These are phyloP conservation scores for Albizia julibrissin DNA, from an alignment of 306 rosid species.

Conservation along the genomic window DNA sequence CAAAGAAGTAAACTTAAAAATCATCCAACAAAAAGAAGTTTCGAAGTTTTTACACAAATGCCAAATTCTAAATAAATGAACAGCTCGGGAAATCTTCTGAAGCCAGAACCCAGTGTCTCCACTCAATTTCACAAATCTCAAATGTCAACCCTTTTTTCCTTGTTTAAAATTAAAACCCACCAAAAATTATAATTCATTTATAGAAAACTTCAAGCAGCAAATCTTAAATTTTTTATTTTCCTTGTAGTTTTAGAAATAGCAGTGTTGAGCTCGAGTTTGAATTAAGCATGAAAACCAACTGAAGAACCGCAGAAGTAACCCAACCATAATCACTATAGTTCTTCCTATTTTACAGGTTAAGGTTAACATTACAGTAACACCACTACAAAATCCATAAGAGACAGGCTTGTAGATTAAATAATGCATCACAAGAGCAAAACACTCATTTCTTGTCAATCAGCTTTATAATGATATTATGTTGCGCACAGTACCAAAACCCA, in stretches of 20 bases:
- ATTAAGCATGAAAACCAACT: background rate
- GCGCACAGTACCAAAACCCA: background rate
- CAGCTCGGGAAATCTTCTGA: background rate
- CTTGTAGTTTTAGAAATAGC: background rate
- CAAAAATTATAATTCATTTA: background rate
- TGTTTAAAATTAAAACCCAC: background rate
- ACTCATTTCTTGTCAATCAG: background rate
- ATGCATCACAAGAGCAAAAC: background rate
- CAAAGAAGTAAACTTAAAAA: background rate
- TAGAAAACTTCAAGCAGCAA: background rate
- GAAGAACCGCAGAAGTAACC: background rate
- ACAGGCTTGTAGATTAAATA: background rate
- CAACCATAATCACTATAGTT: background rate
- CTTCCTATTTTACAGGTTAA: background rate
- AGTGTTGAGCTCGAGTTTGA: background rate
- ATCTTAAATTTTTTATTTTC: background rate
- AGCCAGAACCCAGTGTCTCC: background rate
- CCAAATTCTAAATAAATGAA: background rate
- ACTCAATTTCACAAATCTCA: background rate
- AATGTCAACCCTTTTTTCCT: background rate
- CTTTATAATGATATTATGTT: no score
- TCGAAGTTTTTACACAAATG: conserved; percentile 4
- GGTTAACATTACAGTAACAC: background rate
- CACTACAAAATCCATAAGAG: background rate
- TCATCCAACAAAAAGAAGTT: background rate